These are phyloP conservation scores for Bromus sterilis DNA, from an alignment of 176 grass and related monocot species.

Conservation along the genomic window DNA sequence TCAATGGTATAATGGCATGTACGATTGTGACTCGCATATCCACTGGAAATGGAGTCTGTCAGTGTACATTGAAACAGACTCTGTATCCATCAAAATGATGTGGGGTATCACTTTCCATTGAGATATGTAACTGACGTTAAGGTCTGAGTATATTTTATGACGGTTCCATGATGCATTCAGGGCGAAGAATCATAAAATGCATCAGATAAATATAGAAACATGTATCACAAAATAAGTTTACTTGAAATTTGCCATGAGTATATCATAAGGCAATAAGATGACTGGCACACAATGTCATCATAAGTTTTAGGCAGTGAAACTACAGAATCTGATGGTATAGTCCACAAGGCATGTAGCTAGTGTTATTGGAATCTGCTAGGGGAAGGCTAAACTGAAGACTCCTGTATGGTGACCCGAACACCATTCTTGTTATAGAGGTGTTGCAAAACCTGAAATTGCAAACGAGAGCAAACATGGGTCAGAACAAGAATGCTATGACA, in stretches of 20 bases:
- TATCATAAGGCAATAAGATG: not conserved
- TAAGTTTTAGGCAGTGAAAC: not conserved
- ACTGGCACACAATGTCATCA: not conserved
- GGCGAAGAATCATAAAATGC: not conserved
- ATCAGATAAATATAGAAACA: not conserved
- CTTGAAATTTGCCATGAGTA: not conserved
- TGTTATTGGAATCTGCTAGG: slow-evolving; percentile 19
- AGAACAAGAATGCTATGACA: not conserved
- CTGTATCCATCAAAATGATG: not conserved
- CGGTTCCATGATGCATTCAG: not conserved
- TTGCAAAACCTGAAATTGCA: slow-evolving; percentile 38
- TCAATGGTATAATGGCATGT: not conserved
- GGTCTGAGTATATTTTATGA: not conserved
- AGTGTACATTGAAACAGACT: not conserved
- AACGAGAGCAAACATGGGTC: not conserved
- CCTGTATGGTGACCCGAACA: not conserved
- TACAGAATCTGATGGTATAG: slow-evolving; percentile 8
- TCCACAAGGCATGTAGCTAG: not conserved
- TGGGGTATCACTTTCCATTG: not conserved
- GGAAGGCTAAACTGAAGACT: not conserved
- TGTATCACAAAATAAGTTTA: not conserved
- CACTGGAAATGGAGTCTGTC: not conserved
- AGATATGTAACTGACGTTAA: not conserved
- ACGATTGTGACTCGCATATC: not conserved
- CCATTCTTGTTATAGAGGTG: slow-evolving; percentile 44